These are phyloP conservation scores for Barnettozyma sucrosica DNA, from an alignment of 805 yeast genomes.

Conservation along the genomic window DNA sequence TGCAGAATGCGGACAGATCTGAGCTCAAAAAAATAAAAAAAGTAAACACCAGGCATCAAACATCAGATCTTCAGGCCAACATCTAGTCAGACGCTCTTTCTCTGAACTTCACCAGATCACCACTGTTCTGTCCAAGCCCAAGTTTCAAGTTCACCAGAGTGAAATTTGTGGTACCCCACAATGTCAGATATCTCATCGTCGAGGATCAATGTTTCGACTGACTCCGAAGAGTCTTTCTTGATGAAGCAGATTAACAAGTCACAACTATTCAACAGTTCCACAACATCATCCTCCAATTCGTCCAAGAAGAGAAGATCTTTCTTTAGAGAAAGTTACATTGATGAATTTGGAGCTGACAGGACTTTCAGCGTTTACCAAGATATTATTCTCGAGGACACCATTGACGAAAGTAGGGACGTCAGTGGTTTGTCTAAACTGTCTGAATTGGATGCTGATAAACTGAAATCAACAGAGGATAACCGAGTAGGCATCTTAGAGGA, in stretches of 20 bases:
- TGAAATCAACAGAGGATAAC: neutral
- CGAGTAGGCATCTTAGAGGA: constrained; percentile 13
- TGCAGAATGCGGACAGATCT: neutral
- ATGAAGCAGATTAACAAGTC: constrained; percentile 24
- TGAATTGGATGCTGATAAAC: constrained; percentile 14
- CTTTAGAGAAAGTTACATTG: constrained; percentile 24
- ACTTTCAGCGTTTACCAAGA: constrained; percentile 23
- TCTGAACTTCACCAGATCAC: too few species aligned
- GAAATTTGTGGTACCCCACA: neutral
- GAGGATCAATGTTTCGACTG: constrained; percentile 18
- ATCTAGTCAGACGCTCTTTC: neutral
- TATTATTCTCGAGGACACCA: constrained; percentile 20
- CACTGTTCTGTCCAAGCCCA: neutral
- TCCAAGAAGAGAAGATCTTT: constrained; percentile 15
- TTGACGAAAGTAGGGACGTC: constrained; percentile 17
- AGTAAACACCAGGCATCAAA: neutral
- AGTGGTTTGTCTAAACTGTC: constrained; percentile 18
- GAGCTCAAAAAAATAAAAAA: neutral
- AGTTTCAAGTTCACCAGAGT: neutral
- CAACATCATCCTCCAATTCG: constrained; percentile 7
- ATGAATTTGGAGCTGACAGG: constrained; percentile 20
- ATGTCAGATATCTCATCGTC: constrained; percentile 10
- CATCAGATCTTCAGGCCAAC: neutral
- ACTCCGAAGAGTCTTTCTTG: constrained; percentile 26
- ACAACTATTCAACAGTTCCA: constrained; percentile 19